These are phyloP conservation scores for Chaetomidium leptoderma DNA, from an alignment of 495 filamentous ascomycete genomes.

Conservation along the genomic window DNA sequence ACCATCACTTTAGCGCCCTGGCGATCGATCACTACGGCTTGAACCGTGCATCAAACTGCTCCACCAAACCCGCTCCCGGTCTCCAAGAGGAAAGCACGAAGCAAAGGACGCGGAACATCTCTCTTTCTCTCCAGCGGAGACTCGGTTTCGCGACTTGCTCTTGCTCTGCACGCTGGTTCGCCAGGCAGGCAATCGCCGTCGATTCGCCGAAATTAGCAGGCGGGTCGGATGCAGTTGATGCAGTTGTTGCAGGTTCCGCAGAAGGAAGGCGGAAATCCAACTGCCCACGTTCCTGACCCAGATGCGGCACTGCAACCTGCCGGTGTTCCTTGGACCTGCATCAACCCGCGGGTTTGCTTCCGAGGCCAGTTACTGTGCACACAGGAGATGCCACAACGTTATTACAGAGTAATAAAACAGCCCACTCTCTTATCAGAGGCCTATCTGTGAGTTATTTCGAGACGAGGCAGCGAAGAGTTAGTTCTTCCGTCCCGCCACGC, in stretches of 20 bases:
- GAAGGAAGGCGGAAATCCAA: background rate
- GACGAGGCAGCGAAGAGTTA: background rate
- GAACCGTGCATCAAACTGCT: too few species aligned
- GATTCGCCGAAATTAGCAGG: too few species aligned
- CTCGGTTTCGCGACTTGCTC: too few species aligned
- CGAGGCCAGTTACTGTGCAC: background rate
- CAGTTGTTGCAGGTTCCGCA: background rate
- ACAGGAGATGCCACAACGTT: background rate
- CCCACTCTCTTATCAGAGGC: background rate
- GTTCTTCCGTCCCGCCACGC: background rate
- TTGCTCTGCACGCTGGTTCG: too few species aligned
- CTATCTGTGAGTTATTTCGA: background rate
- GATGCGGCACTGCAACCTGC: background rate
- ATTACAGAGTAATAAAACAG: background rate
- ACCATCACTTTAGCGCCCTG: too few species aligned
- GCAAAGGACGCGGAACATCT: too few species aligned
- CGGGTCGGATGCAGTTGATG: too few species aligned
- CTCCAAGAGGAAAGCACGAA: too few species aligned
- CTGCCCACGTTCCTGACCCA: constrained; percentile 8
- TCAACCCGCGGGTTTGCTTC: background rate
- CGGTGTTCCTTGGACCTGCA: constrained; percentile 1
- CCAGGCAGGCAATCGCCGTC: too few species aligned
- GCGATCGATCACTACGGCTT: too few species aligned
- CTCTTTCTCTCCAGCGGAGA: too few species aligned
- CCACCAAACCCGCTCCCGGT: too few species aligned